Base-by-base conservation (phyloP, 2,329 filamentous ascomycete genomes). In the Colletotrichum agaves region DNA sequence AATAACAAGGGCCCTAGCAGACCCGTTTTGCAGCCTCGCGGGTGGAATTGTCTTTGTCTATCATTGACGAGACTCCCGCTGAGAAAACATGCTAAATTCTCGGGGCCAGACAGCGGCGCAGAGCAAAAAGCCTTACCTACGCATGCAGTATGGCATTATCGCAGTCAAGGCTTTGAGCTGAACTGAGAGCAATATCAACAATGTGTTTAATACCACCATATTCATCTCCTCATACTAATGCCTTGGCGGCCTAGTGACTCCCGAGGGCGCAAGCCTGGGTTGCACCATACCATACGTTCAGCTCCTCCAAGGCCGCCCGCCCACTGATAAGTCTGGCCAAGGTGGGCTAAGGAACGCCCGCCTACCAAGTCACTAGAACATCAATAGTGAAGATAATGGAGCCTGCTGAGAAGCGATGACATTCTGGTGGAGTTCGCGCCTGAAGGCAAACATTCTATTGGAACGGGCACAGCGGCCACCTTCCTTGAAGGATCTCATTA, bases 241-340 rank as follows among this genome's bases (percentile, higher is more conserved):
- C 59, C 39, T 43, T 55, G 35, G 37, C 50, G 27, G 49, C 56
- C 17, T 63, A 41, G 49, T 15, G 35, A 53, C 39, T 66, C 35
- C 6, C 27, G 23, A 27, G 23, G 46, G 57, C n/a, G 41, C 15
- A 10, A 5, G 17, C n/a, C 50, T 43, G 5, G 49, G 50, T 58
- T 63, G 59, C 60, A 63, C 59, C 50, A 58, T 63, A 63, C 59
- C 50, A 58, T 63, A 52, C 35, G 3, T 49, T 52, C 44, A 67
- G 52, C 60, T 41, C 43, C 50, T 13, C 35, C 35, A 27, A 57
- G 43, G 35, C 43, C 21, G 59, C 63, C 43, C 21, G 59, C 63
- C 27, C n/a, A 7, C 27, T 39, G 43, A 44, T 35, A 67, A 11
- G 13, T 46, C 43, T 39, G 58, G 58, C 58, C 27, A 7, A 27